Evolutionary conservation across 1,284 basidiomycete species (phyloP), one percentile per base, ranked within the genome.

Genomic region (Veloporphyrellus conicus): DNA sequence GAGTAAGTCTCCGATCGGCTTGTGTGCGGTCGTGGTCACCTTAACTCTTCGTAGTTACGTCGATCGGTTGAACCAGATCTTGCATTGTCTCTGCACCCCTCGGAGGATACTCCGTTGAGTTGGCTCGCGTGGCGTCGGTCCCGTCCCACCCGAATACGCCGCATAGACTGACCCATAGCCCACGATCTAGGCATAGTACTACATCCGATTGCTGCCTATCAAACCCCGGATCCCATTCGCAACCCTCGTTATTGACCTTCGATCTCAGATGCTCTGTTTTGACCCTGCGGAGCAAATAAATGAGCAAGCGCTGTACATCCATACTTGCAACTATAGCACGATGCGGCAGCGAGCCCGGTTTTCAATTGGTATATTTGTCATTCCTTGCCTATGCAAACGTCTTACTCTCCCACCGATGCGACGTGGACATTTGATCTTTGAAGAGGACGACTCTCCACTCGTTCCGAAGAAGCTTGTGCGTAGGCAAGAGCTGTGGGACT

Each of bases 41-140:
- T 23, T 16, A 39, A 47, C 14, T 41, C 12, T 48, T 14, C 44
- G 7, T 56, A 90, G 88, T 67, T 96, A 97, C 63, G 95, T 99
- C 49, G 95, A 99, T 68, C 96, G 99, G 69, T 78, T 99, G 36
- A 99, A 99, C 68, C 95, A 97, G 69, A 98, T 99, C 63, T 77
- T 99, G 35, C 93, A 99, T 70, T 93, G 94, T 63, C 82, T 99
- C 96, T 32, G 99, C 96, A n/a, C 0, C 96, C 96, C 0, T 90
- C 90, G 11, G 95, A 99, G 68, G 91, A 95, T 56, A 98, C 96
- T 0, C 81, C 99, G 23, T 84, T 84, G 96, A 36, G 93, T 99
- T 42, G 96, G 96, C 32, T 92, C 89, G 36, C 91, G 92, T 39
- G 78, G 88, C 56, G 90, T 88, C 67, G 38, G 79, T 70, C 20